Evolutionary conservation across 2,329 filamentous ascomycete species (phyloP).

Genomic region (Diaporthe helianthi): DNA sequence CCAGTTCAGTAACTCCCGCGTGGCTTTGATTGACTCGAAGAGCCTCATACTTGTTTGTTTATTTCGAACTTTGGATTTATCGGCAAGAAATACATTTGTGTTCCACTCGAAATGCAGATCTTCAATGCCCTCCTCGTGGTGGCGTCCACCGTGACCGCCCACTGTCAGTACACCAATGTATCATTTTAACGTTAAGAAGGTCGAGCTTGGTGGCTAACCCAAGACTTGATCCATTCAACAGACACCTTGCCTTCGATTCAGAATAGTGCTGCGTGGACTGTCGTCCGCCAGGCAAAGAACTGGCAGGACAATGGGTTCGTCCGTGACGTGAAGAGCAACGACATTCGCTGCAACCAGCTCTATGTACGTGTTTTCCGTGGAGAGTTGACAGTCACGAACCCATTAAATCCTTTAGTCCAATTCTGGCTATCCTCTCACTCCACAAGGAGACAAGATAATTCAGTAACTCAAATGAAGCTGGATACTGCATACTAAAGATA

Average conservation of each 20-base stretch:
- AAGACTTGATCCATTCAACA: not conserved
- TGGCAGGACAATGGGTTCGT: slow-evolving; percentile 39
- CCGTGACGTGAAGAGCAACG: slow-evolving; percentile 39
- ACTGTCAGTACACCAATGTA: slow-evolving; percentile 38
- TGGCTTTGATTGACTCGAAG: slow-evolving; percentile 21
- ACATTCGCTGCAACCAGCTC: slow-evolving; percentile 43
- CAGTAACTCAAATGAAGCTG: not conserved
- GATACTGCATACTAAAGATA: not conserved
- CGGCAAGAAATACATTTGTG: not conserved
- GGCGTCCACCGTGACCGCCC: slow-evolving; percentile 38
- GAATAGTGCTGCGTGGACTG: slow-evolving; percentile 34
- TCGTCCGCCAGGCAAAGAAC: slow-evolving; percentile 38
- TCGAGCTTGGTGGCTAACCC: not conserved
- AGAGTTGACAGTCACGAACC: too few relatives aligned
- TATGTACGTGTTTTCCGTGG: not conserved
- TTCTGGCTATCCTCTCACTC: not conserved
- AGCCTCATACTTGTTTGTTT: slow-evolving; percentile 13
- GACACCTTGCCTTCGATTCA: slow-evolving; percentile 38
- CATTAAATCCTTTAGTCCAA: fast-evolving
- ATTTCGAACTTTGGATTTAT: not conserved
- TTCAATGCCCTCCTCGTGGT: slow-evolving; percentile 37
- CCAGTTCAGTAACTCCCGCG: slow-evolving; percentile 15
- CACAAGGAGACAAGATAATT: not conserved
- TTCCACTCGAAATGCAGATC: slow-evolving; percentile 36
- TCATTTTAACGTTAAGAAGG: too few relatives aligned